Evolutionary conservation across 2,329 filamentous ascomycete genomes (phyloP).

Genomic region (Pseudopyricularia javanii): DNA sequence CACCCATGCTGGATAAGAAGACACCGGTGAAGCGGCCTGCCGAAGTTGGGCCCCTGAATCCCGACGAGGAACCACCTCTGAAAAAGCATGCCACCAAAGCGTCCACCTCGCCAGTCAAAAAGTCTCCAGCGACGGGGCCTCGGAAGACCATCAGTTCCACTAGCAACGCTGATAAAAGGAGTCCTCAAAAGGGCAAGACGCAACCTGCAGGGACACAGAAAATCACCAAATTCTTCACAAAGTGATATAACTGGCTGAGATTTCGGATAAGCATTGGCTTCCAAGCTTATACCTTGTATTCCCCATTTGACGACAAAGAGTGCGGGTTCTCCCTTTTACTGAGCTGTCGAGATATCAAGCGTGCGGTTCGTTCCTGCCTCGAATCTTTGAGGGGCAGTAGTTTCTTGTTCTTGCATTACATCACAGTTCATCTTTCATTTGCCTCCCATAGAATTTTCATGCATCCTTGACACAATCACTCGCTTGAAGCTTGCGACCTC

Average conservation of each 20-base stretch:
- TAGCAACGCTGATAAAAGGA: conserved; percentile 23
- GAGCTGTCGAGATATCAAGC: too few species aligned
- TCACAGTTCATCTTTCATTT: too few species aligned
- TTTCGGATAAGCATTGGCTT: not conserved
- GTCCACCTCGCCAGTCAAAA: conserved; percentile 6
- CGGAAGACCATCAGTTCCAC: conserved; percentile 24
- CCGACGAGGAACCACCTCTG: not conserved
- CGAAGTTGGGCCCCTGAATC: not conserved
- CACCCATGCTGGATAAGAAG: not conserved
- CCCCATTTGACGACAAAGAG: too few species aligned
- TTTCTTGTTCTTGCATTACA: too few species aligned
- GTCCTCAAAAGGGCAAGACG: conserved; percentile 15
- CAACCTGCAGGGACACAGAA: conserved; percentile 24
- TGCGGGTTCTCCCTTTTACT: too few species aligned
- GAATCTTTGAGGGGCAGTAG: too few species aligned
- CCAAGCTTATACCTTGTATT: not conserved
- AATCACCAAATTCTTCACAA: conserved; percentile 30
- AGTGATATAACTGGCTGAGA: not conserved
- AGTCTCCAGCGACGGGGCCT: conserved; percentile 8
- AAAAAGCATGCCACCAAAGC: conserved; percentile 3
- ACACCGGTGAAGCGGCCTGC: not conserved
- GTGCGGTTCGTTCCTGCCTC: too few species aligned
- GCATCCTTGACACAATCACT: too few species aligned
- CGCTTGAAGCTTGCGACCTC: too few species aligned
- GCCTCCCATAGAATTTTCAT: too few species aligned